Conservation (phyloP, 2,329 filamentous ascomycete species). For the Paramyrothecium roridum region DNA sequence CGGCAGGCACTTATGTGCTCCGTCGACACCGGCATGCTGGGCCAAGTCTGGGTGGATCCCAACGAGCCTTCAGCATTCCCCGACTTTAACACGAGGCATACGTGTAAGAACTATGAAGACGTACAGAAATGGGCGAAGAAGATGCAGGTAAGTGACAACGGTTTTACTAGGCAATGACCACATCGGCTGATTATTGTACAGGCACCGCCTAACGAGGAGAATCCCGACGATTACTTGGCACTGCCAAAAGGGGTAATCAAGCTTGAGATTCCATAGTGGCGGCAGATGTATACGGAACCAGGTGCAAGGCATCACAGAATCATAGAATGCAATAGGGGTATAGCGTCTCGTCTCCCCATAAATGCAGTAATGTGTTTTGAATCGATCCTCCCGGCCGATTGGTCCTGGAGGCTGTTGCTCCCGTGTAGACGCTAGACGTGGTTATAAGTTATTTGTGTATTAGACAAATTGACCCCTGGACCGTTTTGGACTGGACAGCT, state of each 20-base stretch:
- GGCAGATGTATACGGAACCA: background rate
- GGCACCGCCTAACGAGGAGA: slow-evolving; percentile 12
- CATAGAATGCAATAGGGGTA: too few species aligned
- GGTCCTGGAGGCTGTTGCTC: too few species aligned
- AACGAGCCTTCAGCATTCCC: slow-evolving; percentile 47
- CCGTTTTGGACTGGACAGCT: too few species aligned
- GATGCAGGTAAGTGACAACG: slow-evolving; percentile 37
- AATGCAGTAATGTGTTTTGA: too few species aligned
- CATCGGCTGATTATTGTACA: background rate
- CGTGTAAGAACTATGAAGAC: slow-evolving; percentile 54
- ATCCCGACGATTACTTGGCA: slow-evolving; percentile 13
- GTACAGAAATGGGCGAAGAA: slow-evolving; percentile 51
- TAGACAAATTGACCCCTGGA: too few species aligned
- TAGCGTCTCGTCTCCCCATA: too few species aligned
- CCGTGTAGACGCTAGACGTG: too few species aligned
- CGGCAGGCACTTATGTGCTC: slow-evolving; percentile 64
- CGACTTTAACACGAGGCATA: slow-evolving; percentile 60
- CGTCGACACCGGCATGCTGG: slow-evolving; percentile 56
- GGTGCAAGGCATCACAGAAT: background rate
- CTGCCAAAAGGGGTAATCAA: slow-evolving; percentile 7
- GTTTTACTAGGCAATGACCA: background rate
- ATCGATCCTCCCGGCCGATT: too few species aligned
- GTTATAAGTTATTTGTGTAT: too few species aligned
- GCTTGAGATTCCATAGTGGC: slow-evolving; percentile 11
- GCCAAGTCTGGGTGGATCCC: slow-evolving; percentile 56